Evolutionary conservation across 805 yeast genomes (phyloP), one percentile per base, ranked within the genome.

Genomic region (Blastobotrys terrestris): DNA sequence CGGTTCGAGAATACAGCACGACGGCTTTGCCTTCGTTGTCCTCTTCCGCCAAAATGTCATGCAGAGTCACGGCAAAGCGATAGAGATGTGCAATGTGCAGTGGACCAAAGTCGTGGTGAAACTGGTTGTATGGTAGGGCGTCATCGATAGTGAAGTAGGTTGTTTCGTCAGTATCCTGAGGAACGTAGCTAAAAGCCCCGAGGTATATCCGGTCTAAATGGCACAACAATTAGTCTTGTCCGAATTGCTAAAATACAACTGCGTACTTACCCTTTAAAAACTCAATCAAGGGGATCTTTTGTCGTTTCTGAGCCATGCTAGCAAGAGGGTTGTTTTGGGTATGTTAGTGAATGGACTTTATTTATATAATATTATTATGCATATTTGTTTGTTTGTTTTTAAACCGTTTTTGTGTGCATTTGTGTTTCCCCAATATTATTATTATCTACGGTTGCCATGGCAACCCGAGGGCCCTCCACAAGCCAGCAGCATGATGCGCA

Each of bases 91-190:
- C 97, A 49, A 92, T 82, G 67, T 92, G 95, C 60, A 94, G 74
- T 0, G 99, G 99, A 46, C 99, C 99, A 70, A 94, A 94, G 68
- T 94, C 99, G 58, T 91, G 77, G 67, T 92, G 96, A 73, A 94
- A 94, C n/a, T 95, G 77, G 65, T 94, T 94, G 68, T 94, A 94
- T 3, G 94, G 95, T 46, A 94, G 77, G 0, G 92, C 82, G 58
- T 91, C 95, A 63, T 94, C 98, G 2, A 94, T 87, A 0, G 98
- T 89, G 72, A 94, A 91, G 68, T 84, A 86, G 1, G 87, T 95
- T 44, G 83, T 71, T 39, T 84, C 84, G 21, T 77, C 79, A 1
- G 92, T 85, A 66, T 89, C 92, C 51, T 73, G 75, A 1, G 98
- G 99, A 14, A 80, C 72, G 57, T 77, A 72, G 65, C 90, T 96